These are phyloP conservation scores for Kondoa malvinella DNA, from an alignment of 768 basidiomycete genomes.

Conservation along the genomic window DNA sequence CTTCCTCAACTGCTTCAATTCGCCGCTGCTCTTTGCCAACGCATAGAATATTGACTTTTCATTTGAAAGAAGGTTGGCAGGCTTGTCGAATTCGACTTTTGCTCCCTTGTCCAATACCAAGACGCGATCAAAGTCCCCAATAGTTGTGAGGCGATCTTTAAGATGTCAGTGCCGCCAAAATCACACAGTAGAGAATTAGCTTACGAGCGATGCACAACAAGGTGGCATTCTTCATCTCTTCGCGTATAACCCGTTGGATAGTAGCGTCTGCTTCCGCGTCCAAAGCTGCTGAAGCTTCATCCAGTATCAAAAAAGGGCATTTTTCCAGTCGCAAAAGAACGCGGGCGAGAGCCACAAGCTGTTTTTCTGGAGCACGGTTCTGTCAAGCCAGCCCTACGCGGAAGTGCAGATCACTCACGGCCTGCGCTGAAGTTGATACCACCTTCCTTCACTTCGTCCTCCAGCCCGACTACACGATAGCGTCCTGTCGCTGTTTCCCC, in stretches of 20 bases:
- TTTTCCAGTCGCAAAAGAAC: constrained; percentile 25
- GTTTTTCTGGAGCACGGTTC: constrained; percentile 21
- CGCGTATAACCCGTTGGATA: constrained; percentile 57
- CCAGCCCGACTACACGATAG: not conserved
- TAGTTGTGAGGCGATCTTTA: constrained; percentile 5
- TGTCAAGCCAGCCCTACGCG: constrained; percentile 21
- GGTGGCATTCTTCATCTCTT: constrained; percentile 52
- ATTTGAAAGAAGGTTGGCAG: constrained; percentile 27
- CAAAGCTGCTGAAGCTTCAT: constrained; percentile 28
- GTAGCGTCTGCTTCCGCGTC: constrained; percentile 25
- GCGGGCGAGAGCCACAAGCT: not conserved
- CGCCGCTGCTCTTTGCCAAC: constrained; percentile 8
- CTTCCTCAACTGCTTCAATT: not conserved
- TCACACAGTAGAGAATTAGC: constrained; percentile 30
- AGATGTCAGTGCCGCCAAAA: not conserved
- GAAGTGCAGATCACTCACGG: not conserved
- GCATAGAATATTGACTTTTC: not conserved
- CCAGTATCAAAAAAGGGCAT: constrained; percentile 26
- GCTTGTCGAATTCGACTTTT: constrained; percentile 39
- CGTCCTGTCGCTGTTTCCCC: not conserved
- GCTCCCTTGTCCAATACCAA: constrained; percentile 16
- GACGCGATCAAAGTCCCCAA: constrained; percentile 11
- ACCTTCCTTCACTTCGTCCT: not conserved
- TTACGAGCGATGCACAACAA: constrained; percentile 73
- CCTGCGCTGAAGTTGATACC: constrained; percentile 28